These are phyloP conservation scores for Primulina tabacum DNA, from an alignment of 257 asterid genomes.

Conservation along the genomic window DNA sequence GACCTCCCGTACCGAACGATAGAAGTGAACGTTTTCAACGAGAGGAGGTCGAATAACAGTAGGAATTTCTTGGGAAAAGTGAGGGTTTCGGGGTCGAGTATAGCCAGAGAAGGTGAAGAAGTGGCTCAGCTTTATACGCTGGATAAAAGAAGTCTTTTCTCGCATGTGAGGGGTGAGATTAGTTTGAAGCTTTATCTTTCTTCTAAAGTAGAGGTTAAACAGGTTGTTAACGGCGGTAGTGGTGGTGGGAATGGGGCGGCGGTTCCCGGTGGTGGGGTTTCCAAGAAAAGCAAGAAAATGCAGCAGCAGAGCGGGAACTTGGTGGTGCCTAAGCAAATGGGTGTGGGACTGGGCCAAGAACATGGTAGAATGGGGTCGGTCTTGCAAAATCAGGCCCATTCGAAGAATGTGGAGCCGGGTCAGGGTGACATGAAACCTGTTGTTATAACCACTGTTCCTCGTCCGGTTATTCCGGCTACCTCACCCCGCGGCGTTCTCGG, in stretches of 20 bases:
- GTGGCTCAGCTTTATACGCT: constrained; percentile 60
- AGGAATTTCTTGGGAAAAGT: constrained; percentile 75
- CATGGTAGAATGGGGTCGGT: constrained; percentile 33
- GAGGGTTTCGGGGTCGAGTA: constrained; percentile 58
- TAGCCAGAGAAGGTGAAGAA: constrained; percentile 59
- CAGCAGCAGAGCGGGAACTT: constrained; percentile 48
- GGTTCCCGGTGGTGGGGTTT: constrained; percentile 20
- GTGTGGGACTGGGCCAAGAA: constrained; percentile 26
- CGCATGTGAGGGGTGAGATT: constrained; percentile 85
- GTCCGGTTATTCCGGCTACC: constrained; percentile 39
- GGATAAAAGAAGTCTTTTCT: constrained; percentile 74
- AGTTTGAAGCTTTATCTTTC: constrained; percentile 66
- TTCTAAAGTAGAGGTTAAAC: constrained; percentile 59
- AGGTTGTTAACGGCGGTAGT: constrained; percentile 29
- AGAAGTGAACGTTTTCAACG: constrained; percentile 77
- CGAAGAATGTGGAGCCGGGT: constrained; percentile 49
- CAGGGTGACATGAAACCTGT: constrained; percentile 70
- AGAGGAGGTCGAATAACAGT: constrained; percentile 61
- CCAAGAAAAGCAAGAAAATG: constrained; percentile 62
- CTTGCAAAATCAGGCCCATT: constrained; percentile 41
- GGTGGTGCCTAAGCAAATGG: constrained; percentile 45
- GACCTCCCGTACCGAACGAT: constrained; percentile 80
- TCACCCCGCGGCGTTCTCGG: constrained; percentile 30
- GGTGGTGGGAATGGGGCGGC: background rate
- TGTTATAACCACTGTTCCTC: constrained; percentile 50